These are phyloP conservation scores for Leucaena leucocephala DNA, from an alignment of 306 rosid species.

Conservation along the genomic window DNA sequence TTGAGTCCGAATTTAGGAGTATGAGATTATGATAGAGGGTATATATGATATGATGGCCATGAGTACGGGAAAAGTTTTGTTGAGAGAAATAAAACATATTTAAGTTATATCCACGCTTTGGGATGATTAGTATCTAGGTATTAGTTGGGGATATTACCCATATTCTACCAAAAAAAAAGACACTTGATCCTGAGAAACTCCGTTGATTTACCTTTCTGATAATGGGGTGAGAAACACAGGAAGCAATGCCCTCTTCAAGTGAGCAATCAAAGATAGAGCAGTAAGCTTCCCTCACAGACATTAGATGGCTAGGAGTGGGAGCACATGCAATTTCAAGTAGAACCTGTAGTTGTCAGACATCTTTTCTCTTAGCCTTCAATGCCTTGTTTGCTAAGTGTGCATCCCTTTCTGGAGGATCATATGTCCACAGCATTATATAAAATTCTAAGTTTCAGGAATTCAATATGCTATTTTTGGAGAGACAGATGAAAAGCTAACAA, in stretches of 20 bases:
- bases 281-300: conserved; percentile 81
- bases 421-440: conserved; percentile 57
- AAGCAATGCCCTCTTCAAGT: conserved; percentile 81
- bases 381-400: conserved; percentile 69
- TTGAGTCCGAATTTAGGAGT: not conserved
- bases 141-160: too few relatives aligned
- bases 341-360: conserved; percentile 56
- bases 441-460: too few relatives aligned
- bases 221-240: conserved; percentile 60
- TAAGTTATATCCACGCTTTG: too few relatives aligned
- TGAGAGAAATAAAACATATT: too few relatives aligned
- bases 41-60: not conserved
- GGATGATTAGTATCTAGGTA: too few relatives aligned
- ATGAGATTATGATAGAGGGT: not conserved
- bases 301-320: conserved; percentile 80
- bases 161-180: too few relatives aligned
- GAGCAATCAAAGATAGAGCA: conserved; percentile 71
- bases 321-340: conserved; percentile 88
- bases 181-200: not conserved
- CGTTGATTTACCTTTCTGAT: conserved; percentile 63
- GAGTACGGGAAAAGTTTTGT: too few relatives aligned
- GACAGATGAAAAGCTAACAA: not conserved
- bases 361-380: conserved; percentile 50
- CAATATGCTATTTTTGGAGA: too few relatives aligned
- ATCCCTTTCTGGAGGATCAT: conserved; percentile 84